Conservation (phyloP, 2,329 filamentous ascomycete genomes). For the Leptographium wingfieldii region DNA sequence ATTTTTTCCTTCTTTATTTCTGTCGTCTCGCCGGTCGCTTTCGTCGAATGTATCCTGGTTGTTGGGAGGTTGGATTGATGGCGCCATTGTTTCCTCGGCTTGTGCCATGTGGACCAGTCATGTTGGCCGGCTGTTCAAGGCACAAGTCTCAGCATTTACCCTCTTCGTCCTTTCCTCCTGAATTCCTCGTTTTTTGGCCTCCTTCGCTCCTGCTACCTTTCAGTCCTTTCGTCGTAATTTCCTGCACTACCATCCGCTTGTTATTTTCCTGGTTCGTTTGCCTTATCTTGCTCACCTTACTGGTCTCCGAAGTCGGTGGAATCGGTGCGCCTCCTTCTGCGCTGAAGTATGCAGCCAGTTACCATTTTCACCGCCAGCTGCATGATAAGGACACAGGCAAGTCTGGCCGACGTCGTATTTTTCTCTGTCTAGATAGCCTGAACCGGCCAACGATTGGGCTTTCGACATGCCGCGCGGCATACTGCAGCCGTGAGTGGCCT, state of each 20-base stretch:
- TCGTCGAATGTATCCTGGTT: background rate
- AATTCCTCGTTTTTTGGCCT: too few species aligned
- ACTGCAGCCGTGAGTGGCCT: background rate
- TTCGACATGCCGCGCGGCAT: background rate
- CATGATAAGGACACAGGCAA: background rate
- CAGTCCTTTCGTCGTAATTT: too few species aligned
- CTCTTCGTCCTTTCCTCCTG: background rate
- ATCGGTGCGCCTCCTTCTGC: background rate
- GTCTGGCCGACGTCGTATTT: background rate
- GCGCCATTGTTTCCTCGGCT: constrained; percentile 17
- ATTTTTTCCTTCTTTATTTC: background rate
- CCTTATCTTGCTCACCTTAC: background rate
- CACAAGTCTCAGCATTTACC: background rate
- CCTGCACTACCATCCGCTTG: too few species aligned
- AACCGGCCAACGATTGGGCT: background rate
- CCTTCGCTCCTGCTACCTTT: too few species aligned
- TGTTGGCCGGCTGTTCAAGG: background rate
- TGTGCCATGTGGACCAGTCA: constrained; percentile 12
- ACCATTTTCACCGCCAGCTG: background rate
- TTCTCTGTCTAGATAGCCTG: background rate
- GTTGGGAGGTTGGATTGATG: constrained; percentile 10
- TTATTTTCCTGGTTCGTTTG: background rate
- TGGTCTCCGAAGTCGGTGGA: background rate
- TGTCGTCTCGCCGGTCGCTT: background rate
- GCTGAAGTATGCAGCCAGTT: background rate